A percentile compares a stretch with the other conserved stretches of the same genome.
Evolutionary conservation across 305 asterid species (phyloP).

Genomic region (Rubia occidens): DNA sequence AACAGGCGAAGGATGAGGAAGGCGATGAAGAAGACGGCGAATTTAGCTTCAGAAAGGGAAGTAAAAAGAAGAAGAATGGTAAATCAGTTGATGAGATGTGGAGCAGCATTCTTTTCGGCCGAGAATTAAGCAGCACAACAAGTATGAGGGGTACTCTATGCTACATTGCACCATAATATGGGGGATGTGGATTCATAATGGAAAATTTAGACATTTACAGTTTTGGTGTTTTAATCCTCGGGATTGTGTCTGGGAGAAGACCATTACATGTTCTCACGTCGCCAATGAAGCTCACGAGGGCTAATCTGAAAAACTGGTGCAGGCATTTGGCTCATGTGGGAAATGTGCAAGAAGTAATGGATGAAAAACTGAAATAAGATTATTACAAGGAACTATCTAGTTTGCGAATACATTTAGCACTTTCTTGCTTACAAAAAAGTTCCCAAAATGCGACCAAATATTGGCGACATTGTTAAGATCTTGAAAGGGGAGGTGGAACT

Average conservation of each 20-base stretch:
- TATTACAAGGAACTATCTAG: constrained; percentile 55
- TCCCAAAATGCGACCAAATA: constrained; percentile 77
- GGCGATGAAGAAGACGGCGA: constrained; percentile 33
- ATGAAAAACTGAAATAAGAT: constrained; percentile 49
- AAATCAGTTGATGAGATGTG: constrained; percentile 54
- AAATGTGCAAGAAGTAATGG: constrained; percentile 58
- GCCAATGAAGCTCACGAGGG: constrained; percentile 84
- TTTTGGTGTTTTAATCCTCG: constrained; percentile 75
- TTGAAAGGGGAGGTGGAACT: constrained; percentile 75
- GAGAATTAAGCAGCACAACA: constrained; percentile 86
- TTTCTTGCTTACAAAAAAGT: constrained; percentile 74
- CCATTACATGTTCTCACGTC: constrained; percentile 82
- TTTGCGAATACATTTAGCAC: constrained; percentile 70
- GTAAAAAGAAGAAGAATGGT: constrained; percentile 45
- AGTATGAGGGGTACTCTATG: constrained; percentile 96
- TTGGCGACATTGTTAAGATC: constrained; percentile 57
- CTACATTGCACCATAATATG: constrained; percentile 76
- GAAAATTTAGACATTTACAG: constrained; percentile 85
- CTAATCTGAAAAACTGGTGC: constrained; percentile 75
- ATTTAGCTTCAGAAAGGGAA: constrained; percentile 64
- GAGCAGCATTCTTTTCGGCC: constrained; percentile 76
- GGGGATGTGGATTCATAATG: constrained; percentile 58
- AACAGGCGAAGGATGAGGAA: constrained; percentile 15
- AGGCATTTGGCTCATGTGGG: constrained; percentile 64
- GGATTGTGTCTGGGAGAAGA: constrained; percentile 69